Conservation (phyloP, 345 rosid species). For the Clarkia xantiana region DNA sequence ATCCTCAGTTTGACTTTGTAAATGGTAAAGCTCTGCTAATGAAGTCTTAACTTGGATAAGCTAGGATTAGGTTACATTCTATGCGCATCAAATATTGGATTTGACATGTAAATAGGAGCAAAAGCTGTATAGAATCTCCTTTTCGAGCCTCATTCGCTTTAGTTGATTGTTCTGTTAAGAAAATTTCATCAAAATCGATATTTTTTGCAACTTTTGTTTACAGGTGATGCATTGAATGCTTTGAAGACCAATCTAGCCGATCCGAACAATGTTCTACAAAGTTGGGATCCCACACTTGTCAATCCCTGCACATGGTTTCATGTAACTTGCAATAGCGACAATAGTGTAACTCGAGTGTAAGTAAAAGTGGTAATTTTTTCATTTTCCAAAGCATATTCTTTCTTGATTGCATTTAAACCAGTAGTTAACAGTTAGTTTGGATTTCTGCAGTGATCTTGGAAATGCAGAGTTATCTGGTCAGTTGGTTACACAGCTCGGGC, state of each 20-base stretch:
- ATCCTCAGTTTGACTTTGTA: too few species aligned
- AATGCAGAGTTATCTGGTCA: slow-evolving; percentile 24
- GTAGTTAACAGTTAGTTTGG: not conserved
- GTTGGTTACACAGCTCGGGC: slow-evolving; percentile 29
- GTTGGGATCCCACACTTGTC: slow-evolving; percentile 29
- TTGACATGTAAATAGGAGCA: too few species aligned
- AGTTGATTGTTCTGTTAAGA: too few species aligned
- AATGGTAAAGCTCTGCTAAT: too few species aligned
- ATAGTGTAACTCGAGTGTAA: slow-evolving; percentile 21
- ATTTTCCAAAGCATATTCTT: too few species aligned
- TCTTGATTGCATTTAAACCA: not conserved
- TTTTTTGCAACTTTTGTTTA: not conserved
- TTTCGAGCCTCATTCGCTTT: too few species aligned
- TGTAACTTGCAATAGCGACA: slow-evolving; percentile 16
- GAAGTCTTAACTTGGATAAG: too few species aligned
- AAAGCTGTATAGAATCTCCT: too few species aligned
- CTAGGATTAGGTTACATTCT: too few species aligned
- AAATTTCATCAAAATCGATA: too few species aligned
- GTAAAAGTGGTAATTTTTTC: slow-evolving; percentile 1
- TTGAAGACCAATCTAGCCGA: slow-evolving; percentile 18
- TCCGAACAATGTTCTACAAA: slow-evolving; percentile 20
- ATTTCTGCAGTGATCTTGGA: slow-evolving; percentile 29
- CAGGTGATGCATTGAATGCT: slow-evolving; percentile 21
- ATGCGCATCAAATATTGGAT: too few species aligned
- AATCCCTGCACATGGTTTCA: slow-evolving; percentile 43